Conservation (phyloP, 1,139 yeast species). For the Blastobotrys aristatus region DNA sequence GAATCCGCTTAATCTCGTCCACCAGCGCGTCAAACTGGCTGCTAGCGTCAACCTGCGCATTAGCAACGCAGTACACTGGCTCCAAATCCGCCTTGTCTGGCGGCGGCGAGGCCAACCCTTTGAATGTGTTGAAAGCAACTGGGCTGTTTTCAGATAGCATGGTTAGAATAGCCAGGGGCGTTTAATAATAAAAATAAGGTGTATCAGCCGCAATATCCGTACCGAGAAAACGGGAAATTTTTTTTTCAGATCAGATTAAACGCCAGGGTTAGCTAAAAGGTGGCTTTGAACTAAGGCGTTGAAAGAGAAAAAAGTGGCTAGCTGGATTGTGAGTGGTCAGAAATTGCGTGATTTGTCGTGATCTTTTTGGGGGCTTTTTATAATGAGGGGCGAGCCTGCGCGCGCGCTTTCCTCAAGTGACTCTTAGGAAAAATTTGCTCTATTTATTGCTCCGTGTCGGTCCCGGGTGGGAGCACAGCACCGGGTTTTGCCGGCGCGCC, state of each 20-base stretch:
- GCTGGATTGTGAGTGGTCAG: conserved; percentile 3
- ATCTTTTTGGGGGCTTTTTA: conserved; percentile 3
- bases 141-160: conserved; percentile 7
- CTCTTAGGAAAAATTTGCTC: too few species aligned
- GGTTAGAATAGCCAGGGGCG: conserved; percentile 4
- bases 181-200: too few species aligned
- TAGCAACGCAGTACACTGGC: not conserved
- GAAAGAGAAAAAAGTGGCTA: not conserved
- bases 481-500: too few species aligned
- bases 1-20: conserved; percentile 31
- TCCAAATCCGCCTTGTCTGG: not conserved
- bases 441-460: too few species aligned
- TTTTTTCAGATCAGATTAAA: too few species aligned
- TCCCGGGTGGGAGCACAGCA: too few species aligned
- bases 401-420: not conserved
- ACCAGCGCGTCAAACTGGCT: conserved; percentile 32
- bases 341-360: conserved; percentile 13
- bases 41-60: not conserved
- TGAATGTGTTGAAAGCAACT: not conserved
- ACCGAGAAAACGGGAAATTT: too few species aligned
- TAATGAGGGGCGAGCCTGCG: not conserved
- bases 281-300: too few species aligned
- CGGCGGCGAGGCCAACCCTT: conserved; percentile 6
- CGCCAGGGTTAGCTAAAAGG: too few species aligned
- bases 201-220: too few species aligned